Evolutionary conservation across 2,329 filamentous ascomycete species (phyloP), one percentile per base, ranked within the genome.

Genomic region (Fusarium circinatum): DNA sequence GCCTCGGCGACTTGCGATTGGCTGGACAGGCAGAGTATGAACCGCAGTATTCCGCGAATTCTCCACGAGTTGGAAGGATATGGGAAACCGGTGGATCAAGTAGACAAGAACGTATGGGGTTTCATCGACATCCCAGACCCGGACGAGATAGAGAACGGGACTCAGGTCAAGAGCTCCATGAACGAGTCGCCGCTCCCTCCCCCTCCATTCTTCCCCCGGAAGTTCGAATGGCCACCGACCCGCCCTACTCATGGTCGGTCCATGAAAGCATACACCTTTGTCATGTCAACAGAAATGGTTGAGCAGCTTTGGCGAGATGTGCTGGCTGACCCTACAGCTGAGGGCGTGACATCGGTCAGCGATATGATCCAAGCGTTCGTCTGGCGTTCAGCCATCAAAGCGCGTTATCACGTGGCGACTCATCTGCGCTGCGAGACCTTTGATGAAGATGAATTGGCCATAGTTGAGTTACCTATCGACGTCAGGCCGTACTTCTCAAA

Each of bases 161-260:
- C 39, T 0, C 39, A 41, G 22, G 13, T 15, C 22, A 9, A 41
- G 13, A 15, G 2, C 39, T 0, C 8, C 13, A 0, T n/a, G 0
- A 41, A n/a, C 5, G 8, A 4, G 22, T 41, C 39, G 39, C 1
- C 39, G 22, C 39, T 41, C 39, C 39, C 39, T 41, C 39, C 13
- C 13, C 22, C 22, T n/a, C 22, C 39, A 41, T 0, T 41, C 39
- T 41, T 41, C 39, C 39, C 22, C 0, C 39, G 39, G 22, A 41
- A 41, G 39, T 41, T 41, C 39, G 22, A 41, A 41, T 41, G 39
- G 39, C 39, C 39, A n/a, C 39, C 39, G 13, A n/a, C 39, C 8
- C 39, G 5, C 1, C 39, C 39, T 41, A 4, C 22, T 5, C 39
- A 41, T 2, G 13, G 13, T 10, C 22, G 39, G 13, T 0, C 8